phyloP scores from a whole-genome alignment of 164 flowering plant species.

The Malania oleifera region DNA sequence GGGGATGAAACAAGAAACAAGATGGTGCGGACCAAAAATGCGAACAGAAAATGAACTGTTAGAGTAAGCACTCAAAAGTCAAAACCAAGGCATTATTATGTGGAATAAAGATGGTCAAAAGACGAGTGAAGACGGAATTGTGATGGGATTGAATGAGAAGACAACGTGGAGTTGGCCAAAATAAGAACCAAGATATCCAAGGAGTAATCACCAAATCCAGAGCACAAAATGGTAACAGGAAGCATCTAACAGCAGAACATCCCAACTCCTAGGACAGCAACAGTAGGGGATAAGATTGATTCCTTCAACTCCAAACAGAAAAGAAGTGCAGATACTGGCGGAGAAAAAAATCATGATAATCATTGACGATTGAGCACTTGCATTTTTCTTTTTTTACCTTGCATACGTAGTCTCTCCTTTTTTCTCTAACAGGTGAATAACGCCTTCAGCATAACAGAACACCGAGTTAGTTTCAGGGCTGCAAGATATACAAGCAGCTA shows the following conservation, averaged over 20 bases:
- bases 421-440: constrained; percentile 84
- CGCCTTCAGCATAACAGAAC: constrained; percentile 96
- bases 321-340: constrained; percentile 8
- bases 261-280: constrained; percentile 9
- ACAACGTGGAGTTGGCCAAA: background rate
- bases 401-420: constrained; percentile 96
- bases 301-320: constrained; percentile 15
- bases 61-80: too few species aligned
- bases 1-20: too few species aligned
- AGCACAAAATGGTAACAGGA: constrained; percentile 1
- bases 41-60: too few species aligned
- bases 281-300: constrained; percentile 12
- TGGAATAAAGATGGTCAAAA: background rate
- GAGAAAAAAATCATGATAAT: constrained; percentile 16
- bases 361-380: constrained; percentile 32
- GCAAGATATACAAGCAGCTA: constrained; percentile 49
- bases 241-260: constrained; percentile 1
- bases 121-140: background rate
- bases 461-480: constrained; percentile 68
- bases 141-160: background rate
- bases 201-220: constrained; percentile 1
- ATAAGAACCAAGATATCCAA: background rate
- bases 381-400: constrained; percentile 68
- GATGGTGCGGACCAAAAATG: too few species aligned
- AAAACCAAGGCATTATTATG: too few species aligned